Conservation (phyloP, 2,329 filamentous ascomycete genomes). For the Pseudogymnoascus sp. region DNA sequence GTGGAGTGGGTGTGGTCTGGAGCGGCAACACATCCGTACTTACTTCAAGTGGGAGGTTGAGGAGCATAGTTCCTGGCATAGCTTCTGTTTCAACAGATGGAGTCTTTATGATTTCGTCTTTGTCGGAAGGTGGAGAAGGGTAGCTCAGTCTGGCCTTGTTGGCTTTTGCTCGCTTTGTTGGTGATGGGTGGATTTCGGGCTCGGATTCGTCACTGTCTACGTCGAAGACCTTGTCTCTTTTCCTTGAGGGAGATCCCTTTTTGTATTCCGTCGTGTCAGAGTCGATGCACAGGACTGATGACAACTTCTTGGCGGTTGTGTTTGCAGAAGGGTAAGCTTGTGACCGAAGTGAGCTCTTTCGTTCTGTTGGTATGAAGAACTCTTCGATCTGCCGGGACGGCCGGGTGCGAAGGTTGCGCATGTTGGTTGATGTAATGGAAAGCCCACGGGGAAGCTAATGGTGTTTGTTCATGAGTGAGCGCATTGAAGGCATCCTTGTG, state of each 20-base stretch:
- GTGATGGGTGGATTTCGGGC: neutral
- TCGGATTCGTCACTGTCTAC: neutral
- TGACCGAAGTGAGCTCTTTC: neutral
- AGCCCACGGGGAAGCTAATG: neutral
- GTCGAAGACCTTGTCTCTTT: neutral
- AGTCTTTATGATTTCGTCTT: neutral
- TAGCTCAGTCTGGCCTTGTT: neutral
- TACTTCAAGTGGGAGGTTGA: neutral
- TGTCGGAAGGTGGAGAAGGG: neutral
- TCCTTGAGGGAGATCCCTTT: neutral
- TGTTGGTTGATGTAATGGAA: neutral
- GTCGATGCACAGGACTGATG: neutral
- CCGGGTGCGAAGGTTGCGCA: neutral
- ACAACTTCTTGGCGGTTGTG: neutral
- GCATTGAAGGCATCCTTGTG: neutral
- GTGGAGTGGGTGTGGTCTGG: neutral
- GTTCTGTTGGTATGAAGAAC: neutral
- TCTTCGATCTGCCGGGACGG: neutral
- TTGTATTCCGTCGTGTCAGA: neutral
- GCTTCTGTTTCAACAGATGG: neutral
- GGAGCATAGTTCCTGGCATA: neutral
- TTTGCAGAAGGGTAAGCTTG: neutral
- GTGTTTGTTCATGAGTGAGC: neutral
- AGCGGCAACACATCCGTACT: neutral
- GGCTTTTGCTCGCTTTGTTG: neutral